Conservation (phyloP, 306 rosid genomes). For the Quercus cerris region DNA sequence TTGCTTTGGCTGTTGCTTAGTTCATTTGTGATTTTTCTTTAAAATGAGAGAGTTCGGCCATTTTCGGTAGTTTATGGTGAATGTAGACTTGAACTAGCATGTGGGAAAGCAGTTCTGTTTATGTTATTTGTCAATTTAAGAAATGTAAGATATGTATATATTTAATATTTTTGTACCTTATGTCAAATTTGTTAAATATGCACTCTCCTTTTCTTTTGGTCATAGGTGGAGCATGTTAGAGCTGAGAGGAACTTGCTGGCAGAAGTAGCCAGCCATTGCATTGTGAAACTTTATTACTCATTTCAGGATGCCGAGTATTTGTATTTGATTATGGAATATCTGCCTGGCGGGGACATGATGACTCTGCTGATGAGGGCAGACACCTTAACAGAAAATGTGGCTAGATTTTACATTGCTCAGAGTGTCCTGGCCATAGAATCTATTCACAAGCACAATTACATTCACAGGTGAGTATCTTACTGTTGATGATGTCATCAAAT, state of each 20-base stretch:
- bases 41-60: not conserved
- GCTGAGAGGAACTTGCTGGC: conserved; percentile 99
- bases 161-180: not conserved
- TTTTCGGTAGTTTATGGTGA: not conserved
- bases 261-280: conserved; percentile 98
- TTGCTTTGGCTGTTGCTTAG: not conserved
- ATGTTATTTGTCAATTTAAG: not conserved
- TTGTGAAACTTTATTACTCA: conserved; percentile 96
- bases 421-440: conserved; percentile 97
- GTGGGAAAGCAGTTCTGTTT: not conserved
- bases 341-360: conserved; percentile 99
- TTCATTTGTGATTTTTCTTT: not conserved
- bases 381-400: conserved; percentile 76
- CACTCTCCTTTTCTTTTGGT: conserved; percentile 5
- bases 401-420: conserved; percentile 94
- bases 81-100: not conserved
- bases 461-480: conserved; percentile 68
- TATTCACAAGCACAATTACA: conserved; percentile 91
- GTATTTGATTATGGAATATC: conserved; percentile 96
- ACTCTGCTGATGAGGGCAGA: conserved; percentile 96
- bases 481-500: conserved; percentile 15
- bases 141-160: not conserved
- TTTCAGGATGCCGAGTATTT: conserved; percentile 92
- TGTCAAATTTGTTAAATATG: not conserved
- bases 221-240: conserved; percentile 95